Evolutionary conservation across 208 protist species (phyloP).

Genomic region (Acanthamoeba lenticulata): DNA sequence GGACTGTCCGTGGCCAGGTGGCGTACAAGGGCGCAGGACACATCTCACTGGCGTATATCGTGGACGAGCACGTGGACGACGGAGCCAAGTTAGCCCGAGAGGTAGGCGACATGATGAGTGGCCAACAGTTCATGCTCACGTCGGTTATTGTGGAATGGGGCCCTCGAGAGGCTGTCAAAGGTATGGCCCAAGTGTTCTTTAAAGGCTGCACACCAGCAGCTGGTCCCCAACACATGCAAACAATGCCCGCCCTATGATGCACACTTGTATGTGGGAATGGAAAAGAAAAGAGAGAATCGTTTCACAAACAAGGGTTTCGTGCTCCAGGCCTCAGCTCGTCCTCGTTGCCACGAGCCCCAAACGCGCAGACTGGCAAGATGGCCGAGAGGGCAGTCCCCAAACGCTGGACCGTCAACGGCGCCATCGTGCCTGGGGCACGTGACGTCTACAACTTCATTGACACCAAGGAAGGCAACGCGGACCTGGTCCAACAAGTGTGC

Average conservation of each 20-base stretch:
- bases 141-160: not conserved
- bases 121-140: not conserved
- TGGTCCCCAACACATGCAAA: too few relatives aligned
- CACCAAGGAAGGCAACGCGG: not conserved
- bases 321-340: too few relatives aligned
- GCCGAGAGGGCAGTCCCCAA: too few relatives aligned
- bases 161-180: too few relatives aligned
- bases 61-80: not conserved
- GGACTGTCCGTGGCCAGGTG: not conserved
- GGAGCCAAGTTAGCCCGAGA: not conserved
- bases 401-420: not conserved
- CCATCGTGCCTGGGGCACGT: not conserved
- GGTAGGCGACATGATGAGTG: not conserved
- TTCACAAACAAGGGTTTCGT: too few relatives aligned
- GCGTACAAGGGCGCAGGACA: not conserved
- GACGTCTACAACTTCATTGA: not conserved
- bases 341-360: too few relatives aligned
- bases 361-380: too few relatives aligned
- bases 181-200: too few relatives aligned
- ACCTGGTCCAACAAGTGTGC: not conserved
- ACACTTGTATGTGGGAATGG: too few relatives aligned
- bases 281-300: too few relatives aligned
- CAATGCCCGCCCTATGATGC: too few relatives aligned
- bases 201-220: too few relatives aligned
- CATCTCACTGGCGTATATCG: not conserved